A percentile compares a stretch with the other conserved stretches of the same genome.
Conservation (phyloP, 768 basidiomycete species). For the Leucocoprinus sp. region DNA sequence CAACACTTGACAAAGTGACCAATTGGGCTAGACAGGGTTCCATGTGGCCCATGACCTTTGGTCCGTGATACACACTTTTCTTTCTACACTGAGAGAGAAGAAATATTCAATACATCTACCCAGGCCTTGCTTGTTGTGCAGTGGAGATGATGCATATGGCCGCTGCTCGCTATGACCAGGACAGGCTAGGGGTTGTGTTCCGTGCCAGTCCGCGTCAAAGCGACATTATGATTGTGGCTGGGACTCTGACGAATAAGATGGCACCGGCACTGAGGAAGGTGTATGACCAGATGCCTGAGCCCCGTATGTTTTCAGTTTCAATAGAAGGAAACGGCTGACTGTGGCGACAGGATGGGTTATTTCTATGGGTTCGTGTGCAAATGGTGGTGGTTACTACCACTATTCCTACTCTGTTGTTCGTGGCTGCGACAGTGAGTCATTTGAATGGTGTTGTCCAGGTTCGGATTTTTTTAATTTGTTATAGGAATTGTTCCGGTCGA, state of each 20-base stretch:
- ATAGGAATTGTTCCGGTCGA: slow-evolving; percentile 95
- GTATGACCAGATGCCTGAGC: slow-evolving; percentile 98
- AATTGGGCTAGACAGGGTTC: slow-evolving; percentile 98
- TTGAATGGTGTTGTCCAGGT: background rate
- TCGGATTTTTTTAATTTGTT: slow-evolving; percentile 13
- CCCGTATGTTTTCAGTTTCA: slow-evolving; percentile 42
- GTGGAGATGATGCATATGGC: slow-evolving; percentile 99
- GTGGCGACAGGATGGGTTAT: slow-evolving; percentile 83
- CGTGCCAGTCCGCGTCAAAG: slow-evolving; percentile 98
- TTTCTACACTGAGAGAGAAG: slow-evolving; percentile 3
- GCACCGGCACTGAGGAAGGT: slow-evolving; percentile 95
- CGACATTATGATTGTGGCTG: slow-evolving; percentile 99
- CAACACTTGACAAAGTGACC: slow-evolving; percentile 90
- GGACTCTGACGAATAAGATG: slow-evolving; percentile 99
- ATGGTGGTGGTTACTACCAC: slow-evolving; percentile 96
- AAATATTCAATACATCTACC: slow-evolving; percentile 10
- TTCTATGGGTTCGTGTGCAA: slow-evolving; percentile 99
- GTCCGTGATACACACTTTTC: slow-evolving; percentile 27
- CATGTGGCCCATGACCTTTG: slow-evolving; percentile 99
- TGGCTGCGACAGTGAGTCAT: slow-evolving; percentile 82
- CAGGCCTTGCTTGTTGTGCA: slow-evolving; percentile 96
- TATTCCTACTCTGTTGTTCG: slow-evolving; percentile 99
- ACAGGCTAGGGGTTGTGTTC: slow-evolving; percentile 94
- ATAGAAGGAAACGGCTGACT: background rate
- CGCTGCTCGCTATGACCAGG: slow-evolving; percentile 97